Base-by-base conservation (phyloP, 495 filamentous ascomycete species). In the Aspergillus sclerotioniger region DNA sequence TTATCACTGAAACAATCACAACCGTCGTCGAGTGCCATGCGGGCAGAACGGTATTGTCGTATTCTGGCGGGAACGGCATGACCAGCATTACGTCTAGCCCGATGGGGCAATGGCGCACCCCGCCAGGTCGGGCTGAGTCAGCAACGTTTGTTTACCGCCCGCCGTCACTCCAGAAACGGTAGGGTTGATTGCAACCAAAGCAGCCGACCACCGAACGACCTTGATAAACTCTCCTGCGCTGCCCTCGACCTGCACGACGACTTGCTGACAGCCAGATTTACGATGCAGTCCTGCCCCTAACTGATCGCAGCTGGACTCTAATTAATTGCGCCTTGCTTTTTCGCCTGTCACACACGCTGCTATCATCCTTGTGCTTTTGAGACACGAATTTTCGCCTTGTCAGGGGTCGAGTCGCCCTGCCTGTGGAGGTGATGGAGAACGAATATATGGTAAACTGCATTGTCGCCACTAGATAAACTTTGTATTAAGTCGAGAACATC, bases 111-210 rank as follows among this genome's bases (percentile, higher is more conserved):
- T 60, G 60, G 54, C 32, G 50, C 31, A 5, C 58, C 29, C 57
- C 58, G 51, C 54, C 43, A 31, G 32, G 10, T 17, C 12, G 32
- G 32, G 64, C 39, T 50, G 65, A 67, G 69, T 71, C 71, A 66
- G 66, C 71, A 57, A n/a, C 49, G 58, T 67, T 74, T 77, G 68
- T 77, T 77, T 75, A 77, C 67, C 56, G 58, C 57, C 58, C 54
- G 63, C 57, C 51, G 74, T 77, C 71, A 59, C 72, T 77, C 55
- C 64, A 70, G 71, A 71, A 75, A 77, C 72, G 57, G 44, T 12
- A 17, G 45, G 20, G 32, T 28, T 29, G 37, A 48, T 48, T 13
- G 49, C 48, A 50, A 50, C 33, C 53, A 39, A 52, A 54, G 17
- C 46, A 37, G 15, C 28, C 52, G 17, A 32, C 37, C 5, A 5